Evolutionary conservation across 306 rosid species (phyloP), one percentile per base, ranked within the genome.

Genomic region (Betula pendula): DNA sequence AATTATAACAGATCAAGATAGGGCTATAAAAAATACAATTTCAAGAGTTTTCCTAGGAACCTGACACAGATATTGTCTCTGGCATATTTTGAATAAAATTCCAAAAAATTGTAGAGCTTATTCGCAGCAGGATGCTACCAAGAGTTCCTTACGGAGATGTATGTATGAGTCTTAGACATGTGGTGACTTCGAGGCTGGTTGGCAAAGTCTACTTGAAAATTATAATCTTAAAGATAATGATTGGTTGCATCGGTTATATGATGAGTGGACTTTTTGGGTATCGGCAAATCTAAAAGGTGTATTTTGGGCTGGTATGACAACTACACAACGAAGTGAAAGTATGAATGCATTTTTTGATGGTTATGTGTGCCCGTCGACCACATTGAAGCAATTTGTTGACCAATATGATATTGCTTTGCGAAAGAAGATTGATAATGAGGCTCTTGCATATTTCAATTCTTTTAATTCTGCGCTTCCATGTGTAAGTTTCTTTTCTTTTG

Each of bases 21-120:
- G 31, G 31, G 31, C 31, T 29, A 29, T 2, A 2, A 29, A 29
- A 29, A 29, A 29, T 29, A 2, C 2, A 29, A 29, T 2, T 29
- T 70, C 0, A 35, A 70, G 53, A 66, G 77, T 80, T 0, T 76
- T 84, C 33, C 80, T 80, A 55, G 38, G 63, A 25, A 38, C 78
- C 24, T 72, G 35, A 24, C 87, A 84, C 38, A 60, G 80, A 2
- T 80, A 79, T 82, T 84, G 80, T 50, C 47, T 84, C 33, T 77
- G 72, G 68, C 51, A 74, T 48, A 58, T 81, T 38, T 74, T 77
- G 78, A 70, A 77, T 44, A 84, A 71, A 50, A 4, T 84, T n/a
- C n/a, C n/a, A n/a, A n/a, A 5, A 35, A 33, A 20, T 80, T 80
- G n/a, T 43, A 65, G 31, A 65, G 42, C 50, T 27, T 24, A 59